Base-by-base conservation (phyloP, 116 monocot genomes). In the Dioscorea cayenensis region DNA sequence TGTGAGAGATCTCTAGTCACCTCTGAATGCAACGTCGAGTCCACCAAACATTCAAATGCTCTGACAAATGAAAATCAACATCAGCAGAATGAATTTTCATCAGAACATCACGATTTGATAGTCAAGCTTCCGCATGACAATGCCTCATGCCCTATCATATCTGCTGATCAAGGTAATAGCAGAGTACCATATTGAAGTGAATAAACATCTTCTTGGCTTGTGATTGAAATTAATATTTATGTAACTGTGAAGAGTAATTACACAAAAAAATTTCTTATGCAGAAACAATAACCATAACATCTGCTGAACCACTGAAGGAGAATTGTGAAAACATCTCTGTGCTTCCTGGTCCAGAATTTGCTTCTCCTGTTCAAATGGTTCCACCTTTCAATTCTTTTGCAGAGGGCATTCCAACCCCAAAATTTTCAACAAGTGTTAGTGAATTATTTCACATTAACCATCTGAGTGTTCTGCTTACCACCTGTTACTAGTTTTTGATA, bases 361-460 rank as follows among this genome's bases (percentile, higher is more conserved):
- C 65, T 50, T 92, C 96, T 50, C 96, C 96, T 51, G 65, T 74
- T 72, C 84, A 79, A 71, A 89, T 75, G 51, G 65, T 87, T 10
- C 87, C 81, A 60, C 64, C 82, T 73, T 95, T 92, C 69, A 70
- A 69, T 18, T 82, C 87, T 3, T 80, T 84, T 23, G 64, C 83
- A 25, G 92, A 87, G 69, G 81, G 62, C 17, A 77, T 89, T 72
- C 85, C 89, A 20, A 95, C 75, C 51, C 95, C 95, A 65, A 78
- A 84, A 72, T 95, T 95, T 81, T 82, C 95, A 36, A 75, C 85
- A 65, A 95, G 95, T 80, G 95, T 95, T 79, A 92, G 90, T 74
- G 43, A 49, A 74, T 6, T 75, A 32, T 36, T 71, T 14, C 14
- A 63, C 18, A 17, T 20, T 35, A 16, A 17, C 13, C 7, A 38